Conservation (phyloP, 78 protist species). For the Speleostelium caveatum region DNA sequence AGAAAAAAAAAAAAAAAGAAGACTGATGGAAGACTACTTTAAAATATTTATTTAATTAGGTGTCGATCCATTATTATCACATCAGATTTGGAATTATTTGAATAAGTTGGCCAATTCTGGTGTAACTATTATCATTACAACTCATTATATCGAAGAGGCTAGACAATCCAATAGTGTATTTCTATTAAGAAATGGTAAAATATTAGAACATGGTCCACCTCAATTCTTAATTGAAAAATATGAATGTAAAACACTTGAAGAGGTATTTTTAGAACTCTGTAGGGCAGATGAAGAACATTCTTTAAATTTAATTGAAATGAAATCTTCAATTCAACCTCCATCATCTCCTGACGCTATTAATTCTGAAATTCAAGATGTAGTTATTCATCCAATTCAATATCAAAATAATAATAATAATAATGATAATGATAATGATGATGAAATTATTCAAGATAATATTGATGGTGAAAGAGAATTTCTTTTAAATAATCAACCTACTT, state of each 20-base stretch:
- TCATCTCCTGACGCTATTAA: not conserved
- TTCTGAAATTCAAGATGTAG: not conserved
- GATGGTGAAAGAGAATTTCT: not conserved
- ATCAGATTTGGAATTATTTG: conserved; percentile 60
- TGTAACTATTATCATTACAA: conserved; percentile 79
- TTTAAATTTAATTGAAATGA: not conserved
- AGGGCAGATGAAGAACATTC: not conserved
- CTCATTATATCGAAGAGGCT: conserved; percentile 87
- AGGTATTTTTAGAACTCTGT: conserved; percentile 40
- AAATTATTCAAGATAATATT: not conserved
- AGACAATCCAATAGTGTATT: conserved; percentile 24
- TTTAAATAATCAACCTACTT: not conserved
- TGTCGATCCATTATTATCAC: conserved; percentile 61
- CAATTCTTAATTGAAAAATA: conserved; percentile 8
- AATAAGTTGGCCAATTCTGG: conserved; percentile 21
- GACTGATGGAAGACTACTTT: too few species aligned
- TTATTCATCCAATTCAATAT: not conserved
- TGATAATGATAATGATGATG: not conserved
- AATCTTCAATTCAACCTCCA: not conserved
- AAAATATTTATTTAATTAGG: not conserved
- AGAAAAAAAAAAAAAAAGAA: too few species aligned
- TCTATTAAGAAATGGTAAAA: conserved; percentile 60
- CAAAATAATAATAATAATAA: not conserved
- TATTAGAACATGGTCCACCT: conserved; percentile 58
- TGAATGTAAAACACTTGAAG: conserved; percentile 31